Base-by-base conservation (phyloP, 306 rosid species). In the Cicer judaicum region DNA sequence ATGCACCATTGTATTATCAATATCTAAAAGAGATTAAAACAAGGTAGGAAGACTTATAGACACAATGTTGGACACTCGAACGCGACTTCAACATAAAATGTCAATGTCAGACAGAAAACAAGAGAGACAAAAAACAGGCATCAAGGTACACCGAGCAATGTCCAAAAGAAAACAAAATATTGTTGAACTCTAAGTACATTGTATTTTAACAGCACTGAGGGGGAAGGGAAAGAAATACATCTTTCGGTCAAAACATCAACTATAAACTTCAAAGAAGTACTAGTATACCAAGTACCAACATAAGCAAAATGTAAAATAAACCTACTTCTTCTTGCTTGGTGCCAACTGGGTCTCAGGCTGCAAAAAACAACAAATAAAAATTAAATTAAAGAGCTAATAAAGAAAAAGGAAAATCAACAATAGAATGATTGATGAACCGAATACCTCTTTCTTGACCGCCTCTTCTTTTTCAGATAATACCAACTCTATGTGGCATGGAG, bases 401-500 rank as follows among this genome's bases (percentile, higher is more conserved):
- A 21, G 7, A 41, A 57, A 10, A 6, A 19, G 10, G 3, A 2
- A n/a, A 12, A 64, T n/a, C 10, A 14, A 19, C 7, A 15, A 44
- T 7, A 9, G 53, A 2, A 16, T n/a, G n/a, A n/a, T n/a, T 42
- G 16, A 36, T 7, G 12, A 81, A 60, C 15, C 15, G 53, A 43
- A 21, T 85, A 91, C 98, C 98, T 93, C 97, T n/a, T 91, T 93
- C 89, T 84, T 87, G 2, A 93, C 98, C 0, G 97, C 86, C 49
- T 93, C 98, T 82, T 91, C 94, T 81, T 91, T 93, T 66, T 93
- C 98, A 0, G 97, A 90, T 67, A 93, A 80, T 21, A 80, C 76
- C 72, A 93, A 68, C 80, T 93, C 97, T 18, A 91, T 93, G 76
- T 93, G 98, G 86, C 98, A 94, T 0, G 98, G 98, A 12, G 97